Percentiles rank a stretch among this genome's conserved stretches.
phyloP scores from a whole-genome alignment of 2,329 filamentous ascomycete genomes.

The Fusarium aywerte region DNA sequence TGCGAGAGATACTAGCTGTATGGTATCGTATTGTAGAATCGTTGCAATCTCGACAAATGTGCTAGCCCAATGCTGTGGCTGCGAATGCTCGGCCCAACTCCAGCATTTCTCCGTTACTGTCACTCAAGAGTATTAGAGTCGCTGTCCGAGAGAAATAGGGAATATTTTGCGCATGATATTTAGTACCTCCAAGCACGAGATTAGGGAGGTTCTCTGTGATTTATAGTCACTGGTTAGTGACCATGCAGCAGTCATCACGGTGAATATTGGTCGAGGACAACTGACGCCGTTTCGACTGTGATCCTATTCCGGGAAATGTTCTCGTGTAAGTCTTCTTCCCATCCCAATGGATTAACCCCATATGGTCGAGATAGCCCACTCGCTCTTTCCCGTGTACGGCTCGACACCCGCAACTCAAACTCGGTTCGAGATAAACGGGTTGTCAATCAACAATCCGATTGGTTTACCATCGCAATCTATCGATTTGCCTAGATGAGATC shows the following conservation, averaged over 20 bases:
- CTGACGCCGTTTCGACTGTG: no score
- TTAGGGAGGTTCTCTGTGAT: no score
- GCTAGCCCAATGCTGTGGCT: no score
- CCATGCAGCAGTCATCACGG: no score
- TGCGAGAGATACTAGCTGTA: no score
- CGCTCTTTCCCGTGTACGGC: neutral
- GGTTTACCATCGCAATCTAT: neutral
- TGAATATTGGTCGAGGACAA: no score
- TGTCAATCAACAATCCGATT: neutral
- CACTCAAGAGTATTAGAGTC: neutral
- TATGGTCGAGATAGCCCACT: neutral
- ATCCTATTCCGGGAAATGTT: no score
- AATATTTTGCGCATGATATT: no score
- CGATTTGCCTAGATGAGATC: slow-evolving; percentile 18
- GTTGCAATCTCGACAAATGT: neutral
- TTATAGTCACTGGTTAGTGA: no score
- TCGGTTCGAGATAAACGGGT: neutral
- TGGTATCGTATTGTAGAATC: no score
- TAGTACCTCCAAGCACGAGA: no score
- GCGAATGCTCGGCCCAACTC: neutral
- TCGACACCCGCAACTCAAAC: neutral
- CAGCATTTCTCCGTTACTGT: neutral
- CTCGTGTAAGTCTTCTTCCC: no score
- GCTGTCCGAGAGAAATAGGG: neutral
- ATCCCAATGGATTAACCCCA: neutral